Evolutionary conservation across 768 basidiomycete species (phyloP).

Genomic region (Hemileccinum rubropunctum): DNA sequence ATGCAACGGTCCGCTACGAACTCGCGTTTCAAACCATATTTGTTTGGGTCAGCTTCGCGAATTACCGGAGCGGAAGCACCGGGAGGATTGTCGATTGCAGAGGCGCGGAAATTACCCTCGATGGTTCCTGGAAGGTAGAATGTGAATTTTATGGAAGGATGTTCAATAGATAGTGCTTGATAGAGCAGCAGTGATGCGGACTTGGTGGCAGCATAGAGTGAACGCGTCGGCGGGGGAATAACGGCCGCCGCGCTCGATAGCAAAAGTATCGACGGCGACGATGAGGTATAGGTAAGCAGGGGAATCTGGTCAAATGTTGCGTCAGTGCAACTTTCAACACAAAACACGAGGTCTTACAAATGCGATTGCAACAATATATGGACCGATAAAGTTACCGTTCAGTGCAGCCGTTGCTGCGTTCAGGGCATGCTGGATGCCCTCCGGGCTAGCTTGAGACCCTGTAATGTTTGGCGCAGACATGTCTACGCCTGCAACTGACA

Average conservation of each 20-base stretch:
- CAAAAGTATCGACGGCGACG: slow-evolving; percentile 70
- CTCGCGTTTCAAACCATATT: slow-evolving; percentile 54
- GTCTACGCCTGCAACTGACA: slow-evolving; percentile 64
- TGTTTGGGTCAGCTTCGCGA: slow-evolving; percentile 51
- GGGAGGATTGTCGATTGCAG: slow-evolving; percentile 61
- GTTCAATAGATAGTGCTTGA: slow-evolving; percentile 77
- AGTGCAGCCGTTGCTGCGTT: slow-evolving; percentile 56
- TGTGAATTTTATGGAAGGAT: slow-evolving; percentile 64
- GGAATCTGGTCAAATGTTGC: slow-evolving; percentile 56
- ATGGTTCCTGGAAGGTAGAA: slow-evolving; percentile 67
- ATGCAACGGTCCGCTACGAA: slow-evolving; percentile 62
- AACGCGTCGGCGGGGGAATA: slow-evolving; percentile 82
- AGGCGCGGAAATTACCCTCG: slow-evolving; percentile 75
- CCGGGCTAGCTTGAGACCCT: slow-evolving; percentile 40
- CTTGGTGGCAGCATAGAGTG: slow-evolving; percentile 84
- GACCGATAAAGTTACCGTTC: slow-evolving; percentile 66
- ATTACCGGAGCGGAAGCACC: slow-evolving; percentile 28
- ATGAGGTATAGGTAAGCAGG: slow-evolving; percentile 60
- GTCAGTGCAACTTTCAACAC: background rate
- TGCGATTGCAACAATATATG: slow-evolving; percentile 64
- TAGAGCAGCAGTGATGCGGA: slow-evolving; percentile 74
- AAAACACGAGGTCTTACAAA: slow-evolving; percentile 50
- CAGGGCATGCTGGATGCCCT: slow-evolving; percentile 59
- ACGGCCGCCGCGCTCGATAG: slow-evolving; percentile 76
- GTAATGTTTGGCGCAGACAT: slow-evolving; percentile 26